A percentile compares a stretch with the other conserved stretches of the same genome.
Conservation (phyloP, 495 filamentous ascomycete genomes). For the Aspergillus affinis region DNA sequence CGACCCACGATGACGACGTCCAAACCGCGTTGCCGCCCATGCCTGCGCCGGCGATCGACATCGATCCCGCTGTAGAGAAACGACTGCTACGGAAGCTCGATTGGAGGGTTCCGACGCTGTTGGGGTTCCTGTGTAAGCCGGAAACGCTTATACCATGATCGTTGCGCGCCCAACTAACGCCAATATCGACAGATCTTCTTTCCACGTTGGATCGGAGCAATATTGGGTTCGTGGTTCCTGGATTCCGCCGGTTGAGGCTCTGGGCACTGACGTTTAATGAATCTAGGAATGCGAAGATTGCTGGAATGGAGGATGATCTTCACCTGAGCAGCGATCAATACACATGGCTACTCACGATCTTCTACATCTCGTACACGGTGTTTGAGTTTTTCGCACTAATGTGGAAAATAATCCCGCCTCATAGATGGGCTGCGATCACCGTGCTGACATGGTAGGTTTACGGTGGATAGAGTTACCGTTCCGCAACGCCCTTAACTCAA, state of each 20-base stretch:
- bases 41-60: slow-evolving; percentile 16
- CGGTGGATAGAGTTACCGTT: neutral
- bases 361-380: slow-evolving; percentile 63
- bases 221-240: slow-evolving; percentile 46
- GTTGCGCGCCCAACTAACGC: slow-evolving; percentile 14
- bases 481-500: neutral
- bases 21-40: slow-evolving; percentile 24
- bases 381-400: slow-evolving; percentile 71
- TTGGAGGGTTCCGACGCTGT: slow-evolving; percentile 46
- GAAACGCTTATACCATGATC: neutral
- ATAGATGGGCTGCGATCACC: slow-evolving; percentile 49
- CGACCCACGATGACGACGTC: slow-evolving; percentile 26
- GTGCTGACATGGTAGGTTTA: slow-evolving; percentile 46
- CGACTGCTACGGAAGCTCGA: slow-evolving; percentile 62
- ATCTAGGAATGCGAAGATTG: slow-evolving; percentile 63
- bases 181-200: slow-evolving; percentile 52
- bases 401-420: slow-evolving; percentile 67
- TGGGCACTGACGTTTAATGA: slow-evolving; percentile 6
- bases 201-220: slow-evolving; percentile 70
- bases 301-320: slow-evolving; percentile 56
- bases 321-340: slow-evolving; percentile 51
- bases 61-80: slow-evolving; percentile 56
- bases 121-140: slow-evolving; percentile 53
- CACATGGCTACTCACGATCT: slow-evolving; percentile 76
- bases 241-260: neutral